Evolutionary conservation across 2,329 filamentous ascomycete genomes (phyloP), one percentile per base, ranked within the genome.

Genomic region (Clonostachys sp.): DNA sequence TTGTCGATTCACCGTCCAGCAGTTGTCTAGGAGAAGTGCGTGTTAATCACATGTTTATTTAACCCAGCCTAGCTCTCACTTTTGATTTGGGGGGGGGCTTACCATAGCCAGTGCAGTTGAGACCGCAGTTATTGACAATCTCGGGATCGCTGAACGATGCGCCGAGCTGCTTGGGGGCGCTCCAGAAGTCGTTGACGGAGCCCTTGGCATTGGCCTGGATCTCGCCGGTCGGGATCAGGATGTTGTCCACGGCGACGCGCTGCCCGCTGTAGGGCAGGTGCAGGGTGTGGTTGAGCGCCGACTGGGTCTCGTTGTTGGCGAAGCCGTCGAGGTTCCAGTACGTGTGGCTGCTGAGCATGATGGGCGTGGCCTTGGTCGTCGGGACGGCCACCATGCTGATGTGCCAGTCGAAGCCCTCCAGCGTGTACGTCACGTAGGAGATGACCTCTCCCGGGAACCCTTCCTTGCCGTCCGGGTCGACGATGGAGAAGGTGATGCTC

Each of bases 311-410:
- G 49, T 85, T 81, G 68, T 91, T 89, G 58, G 84, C 76, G 58
- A 87, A 92, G 34, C 84, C 88, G 58, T 91, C 87, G 41, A 92
- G 73, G 63, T 91, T 91, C 88, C 87, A 92, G 74, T 92, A 92
- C 8, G 80, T 81, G 72, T 88, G 74, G 54, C 72, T 77, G 61
- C 79, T 87, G 49, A 92, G 75, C 87, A 92, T 91, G 63, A 92
- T 89, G 44, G 88, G 88, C 6, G 88, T 91, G 69, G 83, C 85
- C 68, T 87, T 81, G 33, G 84, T 88, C 9, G 84, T 83, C 4
- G 87, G 73, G 47, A 86, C 64, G 39, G 87, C 87, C 13, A 83
- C 70, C 74, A 91, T 89, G 66, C 81, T 84, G 57, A 90, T 74
- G 59, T 87, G 76, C 86, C 87, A 91, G 43, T 81, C 78, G 61